Evolutionary conservation across 1,284 basidiomycete genomes (phyloP).

Genomic region (Papiliotrema nemorosa): DNA sequence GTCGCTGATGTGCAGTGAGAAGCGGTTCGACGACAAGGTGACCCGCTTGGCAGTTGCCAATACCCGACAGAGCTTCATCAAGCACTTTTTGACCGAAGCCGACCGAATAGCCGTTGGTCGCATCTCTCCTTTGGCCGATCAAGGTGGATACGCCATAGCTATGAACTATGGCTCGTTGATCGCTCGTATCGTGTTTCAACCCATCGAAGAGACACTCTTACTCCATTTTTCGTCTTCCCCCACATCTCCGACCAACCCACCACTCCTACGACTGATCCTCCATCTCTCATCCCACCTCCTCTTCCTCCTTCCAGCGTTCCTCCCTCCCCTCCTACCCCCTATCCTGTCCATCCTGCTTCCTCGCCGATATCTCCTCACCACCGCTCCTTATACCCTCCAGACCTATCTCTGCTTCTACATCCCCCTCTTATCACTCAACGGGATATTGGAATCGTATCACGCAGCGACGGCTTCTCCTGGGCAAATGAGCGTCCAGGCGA

Average conservation of each 20-base stretch:
- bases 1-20: constrained; percentile 15
- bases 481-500: constrained; percentile 33
- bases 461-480: constrained; percentile 61
- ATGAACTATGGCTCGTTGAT: constrained; percentile 82
- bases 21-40: constrained; percentile 12
- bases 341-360: constrained; percentile 69
- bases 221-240: constrained; percentile 77
- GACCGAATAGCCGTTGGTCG: constrained; percentile 85
- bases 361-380: constrained; percentile 64
- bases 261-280: constrained; percentile 56
- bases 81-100: constrained; percentile 92
- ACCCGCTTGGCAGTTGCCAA: constrained; percentile 57
- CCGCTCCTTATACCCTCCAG: constrained; percentile 63
- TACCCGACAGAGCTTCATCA: constrained; percentile 62
- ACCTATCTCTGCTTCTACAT: constrained; percentile 77
- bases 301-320: constrained; percentile 68
- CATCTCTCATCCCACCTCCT: constrained; percentile 67
- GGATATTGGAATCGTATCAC: constrained; percentile 82
- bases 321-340: constrained; percentile 67
- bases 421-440: constrained; percentile 81
- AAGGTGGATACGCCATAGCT: constrained; percentile 90
- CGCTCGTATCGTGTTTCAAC: constrained; percentile 86
- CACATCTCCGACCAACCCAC: constrained; percentile 29
- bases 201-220: constrained; percentile 83
- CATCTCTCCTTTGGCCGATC: constrained; percentile 75